These are phyloP conservation scores for Tulasnella sp. DNA, from an alignment of 768 basidiomycete species.

Conservation along the genomic window DNA sequence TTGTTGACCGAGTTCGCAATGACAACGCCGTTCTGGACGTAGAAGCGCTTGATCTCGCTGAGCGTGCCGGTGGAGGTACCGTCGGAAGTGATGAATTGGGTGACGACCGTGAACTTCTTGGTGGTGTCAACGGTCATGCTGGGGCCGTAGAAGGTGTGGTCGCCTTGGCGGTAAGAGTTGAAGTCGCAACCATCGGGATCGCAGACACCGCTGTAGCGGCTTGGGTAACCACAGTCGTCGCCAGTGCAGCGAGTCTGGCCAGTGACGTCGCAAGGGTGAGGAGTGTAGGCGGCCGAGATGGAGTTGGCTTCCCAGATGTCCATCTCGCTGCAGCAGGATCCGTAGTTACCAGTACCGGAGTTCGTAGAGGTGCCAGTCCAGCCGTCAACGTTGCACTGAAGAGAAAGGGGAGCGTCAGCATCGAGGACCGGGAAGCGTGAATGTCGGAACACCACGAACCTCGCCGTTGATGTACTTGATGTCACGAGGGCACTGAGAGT, in stretches of 20 bases:
- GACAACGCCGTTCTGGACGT: conserved; percentile 49
- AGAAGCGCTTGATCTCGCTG: conserved; percentile 44
- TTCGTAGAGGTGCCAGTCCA: conserved; percentile 42
- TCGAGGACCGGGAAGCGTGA: too few relatives aligned
- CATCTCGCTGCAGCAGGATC: conserved; percentile 57
- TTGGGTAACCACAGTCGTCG: conserved; percentile 27
- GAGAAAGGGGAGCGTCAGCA: not conserved
- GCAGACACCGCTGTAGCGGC: conserved; percentile 46
- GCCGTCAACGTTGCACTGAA: conserved; percentile 47
- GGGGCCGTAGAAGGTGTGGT: conserved; percentile 45
- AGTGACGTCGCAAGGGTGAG: conserved; percentile 46
- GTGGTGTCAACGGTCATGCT: conserved; percentile 50
- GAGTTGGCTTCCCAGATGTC: conserved; percentile 59
- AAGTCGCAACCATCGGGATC: conserved; percentile 59
- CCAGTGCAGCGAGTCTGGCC: conserved; percentile 46
- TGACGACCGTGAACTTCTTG: conserved; percentile 53
- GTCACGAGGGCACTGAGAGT: conserved; percentile 57
- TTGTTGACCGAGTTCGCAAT: conserved; percentile 49
- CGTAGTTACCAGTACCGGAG: conserved; percentile 45
- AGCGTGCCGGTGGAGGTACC: conserved; percentile 47
- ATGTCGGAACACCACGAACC: conserved; percentile 48
- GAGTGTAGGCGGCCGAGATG: conserved; percentile 49
- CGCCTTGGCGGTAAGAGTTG: conserved; percentile 58
- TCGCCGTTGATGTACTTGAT: conserved; percentile 57
- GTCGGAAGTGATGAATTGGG: conserved; percentile 52